Evolutionary conservation across 768 basidiomycete species (phyloP).

Genomic region (Termitomyces sp.): DNA sequence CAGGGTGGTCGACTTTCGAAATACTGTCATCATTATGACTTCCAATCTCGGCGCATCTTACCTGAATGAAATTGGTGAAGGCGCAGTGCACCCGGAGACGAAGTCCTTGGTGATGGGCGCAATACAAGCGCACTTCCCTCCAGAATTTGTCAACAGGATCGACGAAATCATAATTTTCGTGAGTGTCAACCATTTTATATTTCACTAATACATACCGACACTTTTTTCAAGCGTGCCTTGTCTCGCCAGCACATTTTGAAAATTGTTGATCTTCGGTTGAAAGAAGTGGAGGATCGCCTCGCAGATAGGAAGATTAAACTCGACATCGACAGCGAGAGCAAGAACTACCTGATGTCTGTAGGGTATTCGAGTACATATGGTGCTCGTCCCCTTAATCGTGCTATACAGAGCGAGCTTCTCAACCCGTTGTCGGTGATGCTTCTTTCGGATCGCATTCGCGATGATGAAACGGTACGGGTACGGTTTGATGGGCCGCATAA

Average conservation of each 20-base stretch:
- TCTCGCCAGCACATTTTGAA: slow-evolving; percentile 68
- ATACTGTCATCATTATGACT: slow-evolving; percentile 93
- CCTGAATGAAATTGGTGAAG: slow-evolving; percentile 70
- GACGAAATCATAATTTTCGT: slow-evolving; percentile 83
- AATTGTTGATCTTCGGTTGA: slow-evolving; percentile 86
- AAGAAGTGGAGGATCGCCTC: slow-evolving; percentile 81
- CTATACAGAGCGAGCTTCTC: slow-evolving; percentile 88
- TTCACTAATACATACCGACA: slow-evolving; percentile 17
- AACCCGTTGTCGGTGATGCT: slow-evolving; percentile 86
- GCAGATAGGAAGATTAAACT: slow-evolving; percentile 75
- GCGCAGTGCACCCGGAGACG: slow-evolving; percentile 56
- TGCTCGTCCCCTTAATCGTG: slow-evolving; percentile 86
- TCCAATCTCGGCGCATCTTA: slow-evolving; percentile 83
- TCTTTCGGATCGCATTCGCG: slow-evolving; percentile 74
- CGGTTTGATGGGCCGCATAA: slow-evolving; percentile 82
- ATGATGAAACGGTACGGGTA: slow-evolving; percentile 72
- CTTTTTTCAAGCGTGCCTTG: slow-evolving; percentile 59
- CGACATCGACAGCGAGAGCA: slow-evolving; percentile 69
- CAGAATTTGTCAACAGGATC: slow-evolving; percentile 88
- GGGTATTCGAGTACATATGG: slow-evolving; percentile 85
- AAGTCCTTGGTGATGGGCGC: slow-evolving; percentile 68
- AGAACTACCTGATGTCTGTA: slow-evolving; percentile 65
- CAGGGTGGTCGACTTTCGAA: slow-evolving; percentile 81
- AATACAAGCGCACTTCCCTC: slow-evolving; percentile 83
- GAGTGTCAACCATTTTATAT: slow-evolving; percentile 18